Evolutionary conservation across 768 basidiomycete genomes (phyloP), one percentile per base, ranked within the genome.

Genomic region (Pisolithus marmoratus): DNA sequence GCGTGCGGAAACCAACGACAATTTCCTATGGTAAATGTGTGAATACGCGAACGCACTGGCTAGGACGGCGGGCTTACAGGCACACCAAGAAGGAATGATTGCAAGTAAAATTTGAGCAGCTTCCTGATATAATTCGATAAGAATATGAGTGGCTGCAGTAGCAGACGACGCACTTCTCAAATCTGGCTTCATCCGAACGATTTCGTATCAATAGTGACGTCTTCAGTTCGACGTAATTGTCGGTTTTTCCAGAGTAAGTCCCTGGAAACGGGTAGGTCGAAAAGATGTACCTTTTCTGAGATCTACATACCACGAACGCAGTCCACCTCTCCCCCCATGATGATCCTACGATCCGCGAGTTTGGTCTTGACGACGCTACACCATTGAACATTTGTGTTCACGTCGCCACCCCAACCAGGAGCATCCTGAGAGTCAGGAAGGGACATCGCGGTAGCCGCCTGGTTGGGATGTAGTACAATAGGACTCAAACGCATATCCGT

Each of bases 251-350:
- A 15, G 77, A 75, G 57, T 84, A 85, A 58, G 65, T 75, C 42
- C 73, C 90, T 90, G 63, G 19, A n/a, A 40, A 42, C 34, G 17
- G 9, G 8, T 34, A 26, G 48, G 31, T 17, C 24, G 3, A 27
- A 15, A 5, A 20, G 20, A 14, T 19, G 11, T n/a, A 5, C 2
- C 20, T 9, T 27, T 3, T 42, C 8, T 5, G 20, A 46, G 23
- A 50, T 46, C 20, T 23, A 62, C 72, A 53, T 54, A 88, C 90
- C 87, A 65, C 82, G 75, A 20, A 93, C 82, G 62, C 92, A 95
- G 66, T 95, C 92, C 6, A 95, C 92, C 68, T 94, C 92, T 5
- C 93, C 92, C 1, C 92, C 92, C 44, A 94, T 81, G 52, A 95
- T 70, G 47, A 90, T 70, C 38, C 89, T 74, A 24, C 75, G 79